phyloP scores from a whole-genome alignment of 2,329 filamentous ascomycete genomes.

The Metarhizium humberi region DNA sequence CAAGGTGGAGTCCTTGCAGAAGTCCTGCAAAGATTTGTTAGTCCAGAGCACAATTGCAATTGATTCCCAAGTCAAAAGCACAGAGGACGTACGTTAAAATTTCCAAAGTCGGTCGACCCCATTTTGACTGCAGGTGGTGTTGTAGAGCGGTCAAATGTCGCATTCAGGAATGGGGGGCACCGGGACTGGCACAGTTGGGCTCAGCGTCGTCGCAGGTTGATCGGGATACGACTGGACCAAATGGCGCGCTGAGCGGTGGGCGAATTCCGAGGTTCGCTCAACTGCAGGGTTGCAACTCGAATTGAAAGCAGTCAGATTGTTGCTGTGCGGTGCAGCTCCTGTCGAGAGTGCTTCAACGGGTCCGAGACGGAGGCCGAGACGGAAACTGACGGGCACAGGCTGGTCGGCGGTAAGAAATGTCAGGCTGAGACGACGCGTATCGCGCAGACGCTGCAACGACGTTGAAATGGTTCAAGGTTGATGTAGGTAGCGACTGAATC shows the following conservation, averaged over 20 bases:
- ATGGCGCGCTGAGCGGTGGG: constrained; percentile 13
- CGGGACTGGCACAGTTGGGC: constrained; percentile 3
- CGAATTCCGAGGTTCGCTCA: background rate
- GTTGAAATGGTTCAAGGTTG: background rate
- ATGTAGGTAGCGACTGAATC: background rate
- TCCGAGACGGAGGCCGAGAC: background rate
- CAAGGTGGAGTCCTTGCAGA: constrained; percentile 76
- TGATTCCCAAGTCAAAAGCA: background rate
- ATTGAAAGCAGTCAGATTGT: background rate
- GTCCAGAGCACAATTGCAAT: constrained; percentile 8
- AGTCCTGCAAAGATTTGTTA: constrained; percentile 45
- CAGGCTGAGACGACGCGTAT: background rate
- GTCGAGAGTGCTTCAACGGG: background rate
- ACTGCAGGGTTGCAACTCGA: background rate
- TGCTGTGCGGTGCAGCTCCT: background rate
- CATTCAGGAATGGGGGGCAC: background rate
- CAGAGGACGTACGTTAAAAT: constrained; percentile 41
- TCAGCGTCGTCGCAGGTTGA: background rate
- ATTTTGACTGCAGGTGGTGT: constrained; percentile 30
- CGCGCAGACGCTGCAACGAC: background rate
- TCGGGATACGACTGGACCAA: background rate
- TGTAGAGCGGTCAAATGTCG: constrained; percentile 6
- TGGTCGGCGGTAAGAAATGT: background rate
- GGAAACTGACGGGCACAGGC: background rate
- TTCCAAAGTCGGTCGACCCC: constrained; percentile 53